phyloP scores from a whole-genome alignment of 1,284 basidiomycete species.

The Stereum hirsutum region DNA sequence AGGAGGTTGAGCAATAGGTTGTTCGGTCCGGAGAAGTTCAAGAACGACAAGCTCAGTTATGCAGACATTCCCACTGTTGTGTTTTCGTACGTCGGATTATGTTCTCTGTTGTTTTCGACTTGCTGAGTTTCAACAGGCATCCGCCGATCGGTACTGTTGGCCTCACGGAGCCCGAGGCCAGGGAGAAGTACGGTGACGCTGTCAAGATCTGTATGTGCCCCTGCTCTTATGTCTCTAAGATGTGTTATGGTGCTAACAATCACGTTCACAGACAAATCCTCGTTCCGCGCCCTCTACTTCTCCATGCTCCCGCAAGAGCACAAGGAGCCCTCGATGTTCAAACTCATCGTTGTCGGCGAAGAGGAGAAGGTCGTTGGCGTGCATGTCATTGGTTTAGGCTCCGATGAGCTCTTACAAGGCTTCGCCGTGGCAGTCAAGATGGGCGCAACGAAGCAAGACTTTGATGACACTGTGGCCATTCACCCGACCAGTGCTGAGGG shows the following conservation, averaged over 20 bases:
- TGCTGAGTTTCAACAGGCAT: slow-evolving; percentile 42
- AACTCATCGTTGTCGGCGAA: slow-evolving; percentile 78
- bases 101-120: slow-evolving; percentile 3
- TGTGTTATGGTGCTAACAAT: background rate
- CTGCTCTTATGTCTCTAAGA: slow-evolving; percentile 2
- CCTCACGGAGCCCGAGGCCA: slow-evolving; percentile 85
- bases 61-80: slow-evolving; percentile 90
- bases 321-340: slow-evolving; percentile 92
- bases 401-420: slow-evolving; percentile 91
- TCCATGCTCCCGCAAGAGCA: slow-evolving; percentile 80
- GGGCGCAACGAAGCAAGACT: slow-evolving; percentile 80
- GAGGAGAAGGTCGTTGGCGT: slow-evolving; percentile 94
- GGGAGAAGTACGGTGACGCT: slow-evolving; percentile 77
- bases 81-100: slow-evolving; percentile 67
- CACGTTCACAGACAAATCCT: slow-evolving; percentile 50
- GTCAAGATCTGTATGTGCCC: slow-evolving; percentile 90
- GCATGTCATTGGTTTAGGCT: slow-evolving; percentile 86
- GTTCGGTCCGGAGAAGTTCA: slow-evolving; percentile 81
- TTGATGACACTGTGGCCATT: slow-evolving; percentile 88
- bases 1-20: slow-evolving; percentile 83
- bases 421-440: slow-evolving; percentile 95
- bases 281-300: slow-evolving; percentile 82
- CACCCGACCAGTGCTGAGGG: slow-evolving; percentile 79
- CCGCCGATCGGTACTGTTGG: slow-evolving; percentile 91
- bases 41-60: slow-evolving; percentile 85